A percentile compares a stretch with the other conserved stretches of the same genome.
Evolutionary conservation across 2,329 filamentous ascomycete species (phyloP).

Genomic region (Scedosporium boydii): DNA sequence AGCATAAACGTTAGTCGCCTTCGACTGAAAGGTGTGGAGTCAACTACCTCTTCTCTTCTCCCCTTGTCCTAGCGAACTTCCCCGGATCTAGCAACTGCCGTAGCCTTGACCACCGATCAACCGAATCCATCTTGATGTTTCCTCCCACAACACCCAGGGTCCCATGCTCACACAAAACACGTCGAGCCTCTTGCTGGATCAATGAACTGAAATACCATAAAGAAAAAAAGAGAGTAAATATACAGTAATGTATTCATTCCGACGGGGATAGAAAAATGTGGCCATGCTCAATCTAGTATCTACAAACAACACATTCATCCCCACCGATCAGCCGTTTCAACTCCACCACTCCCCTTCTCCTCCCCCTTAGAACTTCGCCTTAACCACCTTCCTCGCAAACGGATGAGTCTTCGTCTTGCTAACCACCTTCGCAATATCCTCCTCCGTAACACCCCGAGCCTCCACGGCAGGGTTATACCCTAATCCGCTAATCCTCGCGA

Average conservation of each 20-base stretch:
- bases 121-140: neutral
- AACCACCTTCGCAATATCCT: conserved; percentile 62
- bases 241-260: neutral
- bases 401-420: conserved; percentile 55
- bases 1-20: no score
- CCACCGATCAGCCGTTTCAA: neutral
- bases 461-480: conserved; percentile 90
- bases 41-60: no score
- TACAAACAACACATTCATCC: neutral
- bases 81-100: neutral
- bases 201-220: neutral
- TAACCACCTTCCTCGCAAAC: conserved; percentile 65
- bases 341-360: neutral
- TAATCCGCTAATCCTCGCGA: conserved; percentile 58
- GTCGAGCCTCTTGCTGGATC: no score
- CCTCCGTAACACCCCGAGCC: conserved; percentile 78
- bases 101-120: neutral
- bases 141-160: neutral
- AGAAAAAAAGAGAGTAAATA: neutral
- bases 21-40: no score
- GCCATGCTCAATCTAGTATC: neutral
- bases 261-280: no score
- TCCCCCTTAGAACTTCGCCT: conserved; percentile 1
- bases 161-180: neutral
- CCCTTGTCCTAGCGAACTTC: neutral